A percentile compares a stretch with the other conserved stretches of the same genome.
These are phyloP conservation scores for Fraxinus platypoda DNA, from an alignment of 305 asterid genomes.

Conservation along the genomic window DNA sequence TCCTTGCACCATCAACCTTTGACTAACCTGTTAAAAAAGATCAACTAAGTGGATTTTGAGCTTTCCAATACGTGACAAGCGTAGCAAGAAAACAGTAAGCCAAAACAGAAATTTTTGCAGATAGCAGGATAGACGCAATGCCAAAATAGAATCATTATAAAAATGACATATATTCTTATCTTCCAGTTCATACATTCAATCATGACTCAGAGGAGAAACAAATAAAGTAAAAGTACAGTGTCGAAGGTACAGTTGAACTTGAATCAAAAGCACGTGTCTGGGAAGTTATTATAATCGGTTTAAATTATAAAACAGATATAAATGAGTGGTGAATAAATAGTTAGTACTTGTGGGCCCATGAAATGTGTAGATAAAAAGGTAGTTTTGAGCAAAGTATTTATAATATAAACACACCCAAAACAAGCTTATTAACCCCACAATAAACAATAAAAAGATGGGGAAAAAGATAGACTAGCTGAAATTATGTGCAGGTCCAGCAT, in stretches of 20 bases:
- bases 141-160: background rate
- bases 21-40: slow-evolving; percentile 78
- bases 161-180: background rate
- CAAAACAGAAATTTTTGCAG: background rate
- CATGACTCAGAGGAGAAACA: background rate
- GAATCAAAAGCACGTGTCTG: background rate
- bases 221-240: background rate
- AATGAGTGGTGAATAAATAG: background rate
- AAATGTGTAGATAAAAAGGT: background rate
- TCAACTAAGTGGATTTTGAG: slow-evolving; percentile 18
- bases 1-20: slow-evolving; percentile 98
- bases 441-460: background rate
- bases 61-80: background rate
- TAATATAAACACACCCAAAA: background rate
- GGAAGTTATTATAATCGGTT: background rate
- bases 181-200: background rate
- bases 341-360: background rate
- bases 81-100: slow-evolving; percentile 2
- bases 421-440: background rate
- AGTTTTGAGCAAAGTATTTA: background rate
- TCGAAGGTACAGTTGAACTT: background rate
- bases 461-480: slow-evolving; percentile 4
- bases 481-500: slow-evolving; percentile 31
- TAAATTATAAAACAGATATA: background rate
- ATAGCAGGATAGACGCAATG: background rate